Evolutionary conservation across 2,329 filamentous ascomycete genomes (phyloP), one percentile per base, ranked within the genome.

Genomic region (Leptodontidium sp.): DNA sequence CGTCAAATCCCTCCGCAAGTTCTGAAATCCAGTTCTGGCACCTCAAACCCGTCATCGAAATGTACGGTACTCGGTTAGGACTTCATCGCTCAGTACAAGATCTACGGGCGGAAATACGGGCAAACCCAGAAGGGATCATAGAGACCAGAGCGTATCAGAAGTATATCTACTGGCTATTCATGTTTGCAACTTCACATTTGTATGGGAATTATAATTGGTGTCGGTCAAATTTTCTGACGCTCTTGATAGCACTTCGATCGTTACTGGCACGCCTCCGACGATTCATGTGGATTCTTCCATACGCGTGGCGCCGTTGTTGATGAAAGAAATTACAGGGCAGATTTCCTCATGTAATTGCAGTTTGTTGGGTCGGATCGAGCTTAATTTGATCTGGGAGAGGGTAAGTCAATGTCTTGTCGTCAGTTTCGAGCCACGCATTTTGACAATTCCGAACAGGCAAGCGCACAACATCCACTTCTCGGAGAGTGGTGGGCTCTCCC

Each of bases 401-500:
- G 59, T 67, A 57, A 14, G 24, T 66, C 3, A 7, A 26, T 15
- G 5, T 47, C 14, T 47, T 17, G 14, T 47, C 45, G 15, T n/a
- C 9, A 47, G 6, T 21, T n/a, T 4, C n/a, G 45, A 47, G 2
- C 45, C 3, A 14, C 6, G 45, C 6, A 4, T 15, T 43, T 14
- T 59, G 32, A 59, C 17, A 4, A 7, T 38, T 7, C 2, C 26
- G 8, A 40, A 7, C 15, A 66, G 55, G 64, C 65, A n/a, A 67
- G 55, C 40, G 40, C 65, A n/a, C 45, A 58, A 12, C 64, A 70
- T 40, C 64, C 64, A 26, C 59, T 53, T 9, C 57, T 70, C 2
- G 68, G 68, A 21, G 68, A 70, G 32, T 69, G 67, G 67, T 69
- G 67, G 67, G 63, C 57, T 58, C 52, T 64, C 4, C 67, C 67